Conservation (phyloP, 1,284 basidiomycete genomes). For the Takashimella koratensis region DNA sequence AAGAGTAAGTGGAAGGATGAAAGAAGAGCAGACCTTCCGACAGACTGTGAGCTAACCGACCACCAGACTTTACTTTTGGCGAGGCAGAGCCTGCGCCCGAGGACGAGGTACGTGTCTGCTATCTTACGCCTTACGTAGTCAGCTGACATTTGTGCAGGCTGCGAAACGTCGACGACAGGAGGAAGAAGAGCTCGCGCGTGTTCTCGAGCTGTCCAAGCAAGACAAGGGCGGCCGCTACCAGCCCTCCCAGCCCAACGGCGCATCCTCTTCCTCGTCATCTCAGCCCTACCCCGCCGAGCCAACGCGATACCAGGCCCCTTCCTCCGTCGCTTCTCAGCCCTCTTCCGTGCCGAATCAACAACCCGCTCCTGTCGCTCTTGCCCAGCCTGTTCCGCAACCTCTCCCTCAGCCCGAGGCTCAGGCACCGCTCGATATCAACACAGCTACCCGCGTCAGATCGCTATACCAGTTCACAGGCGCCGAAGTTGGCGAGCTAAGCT, state of each 20-base stretch:
- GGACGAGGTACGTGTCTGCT: conserved; percentile 17
- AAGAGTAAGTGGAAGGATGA: conserved; percentile 74
- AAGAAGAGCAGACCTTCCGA: no score
- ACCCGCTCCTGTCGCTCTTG: conserved; percentile 6
- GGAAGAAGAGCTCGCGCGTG: conserved; percentile 88
- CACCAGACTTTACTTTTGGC: conserved; percentile 55
- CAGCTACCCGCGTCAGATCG: conserved; percentile 79
- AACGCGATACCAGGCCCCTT: conserved; percentile 10
- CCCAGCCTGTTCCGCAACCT: conserved; percentile 19
- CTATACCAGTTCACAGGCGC: conserved; percentile 85
- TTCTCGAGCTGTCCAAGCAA: conserved; percentile 79
- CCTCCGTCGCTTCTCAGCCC: conserved; percentile 26
- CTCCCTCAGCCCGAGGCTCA: conserved; percentile 35
- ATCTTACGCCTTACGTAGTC: background rate
- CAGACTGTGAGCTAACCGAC: background rate
- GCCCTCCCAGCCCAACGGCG: conserved; percentile 18
- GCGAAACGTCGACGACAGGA: conserved; percentile 70
- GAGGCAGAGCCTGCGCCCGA: conserved; percentile 56
- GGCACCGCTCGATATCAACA: conserved; percentile 44
- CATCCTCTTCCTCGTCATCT: conserved; percentile 26
- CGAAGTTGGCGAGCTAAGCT: conserved; percentile 86
- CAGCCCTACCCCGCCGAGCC: conserved; percentile 3
- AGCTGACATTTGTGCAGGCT: conserved; percentile 61
- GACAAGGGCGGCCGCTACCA: conserved; percentile 71
- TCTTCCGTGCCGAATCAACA: conserved; percentile 15